Base-by-base conservation (phyloP, 2,329 filamentous ascomycete species). In the Colletotrichum eremochloae region DNA sequence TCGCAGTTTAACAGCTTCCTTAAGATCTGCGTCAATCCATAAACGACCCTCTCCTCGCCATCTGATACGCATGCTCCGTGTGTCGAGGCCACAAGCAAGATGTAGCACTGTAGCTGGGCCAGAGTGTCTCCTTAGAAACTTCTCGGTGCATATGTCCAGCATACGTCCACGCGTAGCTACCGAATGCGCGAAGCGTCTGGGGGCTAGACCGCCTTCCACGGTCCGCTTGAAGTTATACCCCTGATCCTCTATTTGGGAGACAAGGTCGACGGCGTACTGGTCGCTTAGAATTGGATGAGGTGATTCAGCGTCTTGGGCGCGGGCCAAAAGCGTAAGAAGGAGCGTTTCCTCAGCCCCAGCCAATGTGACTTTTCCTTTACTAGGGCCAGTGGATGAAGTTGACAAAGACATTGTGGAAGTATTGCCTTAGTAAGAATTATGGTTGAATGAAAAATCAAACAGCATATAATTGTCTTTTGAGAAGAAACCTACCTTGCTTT, bases 11-110 rank as follows among this genome's bases (percentile, higher is more conserved):
- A 80, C 72, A 14, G 81, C 80, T 24, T 81, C 79, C 44, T 78
- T 78, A 15, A 81, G 65, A 60, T 82, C 81, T 38, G 80, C 69
- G 44, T 82, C 80, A 66, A 82, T 76, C 80, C 80, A 82, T 24
- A 77, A 75, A 12, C 78, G 74, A 9, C 65, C 58, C 2, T 38
- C 55, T 42, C 73, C 68, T 46, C 69, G 75, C 61, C 67, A 69
- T 44, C 64, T 40, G 11, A 63, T 63, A 48, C 52, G 81, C 55
- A 7, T 78, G 73, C 65, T 77, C 36, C 80, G 76, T 44, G 75
- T 76, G 58, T 81, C 78, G 11, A 81, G 74, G 5, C 79, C 80
- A 44, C 78, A 80, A 20, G 77, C 9, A 6, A 80, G 71, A 42
- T 80, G 78, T 4, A 81, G 44, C 9, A 80, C 77, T 2, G 79